These are phyloP conservation scores for Xylaria sp. DNA, from an alignment of 2,329 filamentous ascomycete species.

Conservation along the genomic window DNA sequence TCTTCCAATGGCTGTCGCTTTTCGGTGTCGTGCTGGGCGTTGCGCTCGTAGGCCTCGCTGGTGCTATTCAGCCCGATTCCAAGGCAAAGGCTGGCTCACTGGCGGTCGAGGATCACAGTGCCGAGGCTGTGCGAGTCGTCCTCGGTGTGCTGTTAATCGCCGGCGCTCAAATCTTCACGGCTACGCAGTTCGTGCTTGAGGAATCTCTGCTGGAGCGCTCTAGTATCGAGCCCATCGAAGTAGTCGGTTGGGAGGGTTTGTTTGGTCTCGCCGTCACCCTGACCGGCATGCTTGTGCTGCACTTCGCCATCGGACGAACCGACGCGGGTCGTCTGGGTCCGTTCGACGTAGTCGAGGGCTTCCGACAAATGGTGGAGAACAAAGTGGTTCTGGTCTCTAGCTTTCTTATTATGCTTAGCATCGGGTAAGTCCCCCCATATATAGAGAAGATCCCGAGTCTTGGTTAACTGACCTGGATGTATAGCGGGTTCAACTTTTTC, in stretches of 20 bases:
- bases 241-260: constrained; percentile 95
- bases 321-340: constrained; percentile 79
- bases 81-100: constrained; percentile 56
- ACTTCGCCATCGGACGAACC: constrained; percentile 79
- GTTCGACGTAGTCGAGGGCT: constrained; percentile 89
- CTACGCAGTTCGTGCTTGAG: constrained; percentile 94
- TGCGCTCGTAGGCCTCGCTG: constrained; percentile 87
- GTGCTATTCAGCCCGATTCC: constrained; percentile 79
- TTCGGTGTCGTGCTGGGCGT: constrained; percentile 89
- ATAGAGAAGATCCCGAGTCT: background rate
- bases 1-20: constrained; percentile 94
- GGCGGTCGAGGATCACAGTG: constrained; percentile 51
- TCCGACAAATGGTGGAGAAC: constrained; percentile 80
- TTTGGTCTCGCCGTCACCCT: constrained; percentile 88
- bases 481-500: constrained; percentile 97
- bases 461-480: constrained; percentile 38
- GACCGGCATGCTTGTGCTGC: constrained; percentile 80
- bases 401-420: constrained; percentile 94
- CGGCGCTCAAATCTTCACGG: constrained; percentile 94
- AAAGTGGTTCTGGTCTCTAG: constrained; percentile 78
- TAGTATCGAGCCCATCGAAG: constrained; percentile 79
- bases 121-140: constrained; percentile 71
- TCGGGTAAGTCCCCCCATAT: constrained; percentile 73
- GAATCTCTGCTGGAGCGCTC: constrained; percentile 84
- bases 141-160: constrained; percentile 91